phyloP scores from a whole-genome alignment of 371 early-diverging fungal species.

The Batkoa obscura region DNA sequence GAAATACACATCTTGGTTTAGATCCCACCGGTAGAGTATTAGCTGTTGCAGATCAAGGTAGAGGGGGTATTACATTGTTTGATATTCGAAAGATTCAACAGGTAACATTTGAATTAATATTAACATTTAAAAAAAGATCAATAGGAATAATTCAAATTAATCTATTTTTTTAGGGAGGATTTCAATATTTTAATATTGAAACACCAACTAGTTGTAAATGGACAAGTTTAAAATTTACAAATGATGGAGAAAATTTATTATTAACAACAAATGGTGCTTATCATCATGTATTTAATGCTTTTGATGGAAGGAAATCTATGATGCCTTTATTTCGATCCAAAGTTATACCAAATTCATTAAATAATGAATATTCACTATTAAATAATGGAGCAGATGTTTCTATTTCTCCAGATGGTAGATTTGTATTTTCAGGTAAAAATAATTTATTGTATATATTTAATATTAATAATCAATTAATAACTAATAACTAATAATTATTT shows the following conservation, averaged over 20 bases:
- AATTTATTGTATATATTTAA: not conserved
- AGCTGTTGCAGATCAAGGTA: not conserved
- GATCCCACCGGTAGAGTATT: not conserved
- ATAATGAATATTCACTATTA: not conserved
- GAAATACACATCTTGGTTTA: not conserved
- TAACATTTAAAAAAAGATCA: too few relatives aligned
- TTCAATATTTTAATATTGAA: not conserved
- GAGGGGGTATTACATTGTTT: not conserved
- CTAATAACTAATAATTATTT: too few relatives aligned
- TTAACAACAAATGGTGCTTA: not conserved
- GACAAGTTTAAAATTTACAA: not conserved
- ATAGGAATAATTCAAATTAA: too few relatives aligned
- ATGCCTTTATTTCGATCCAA: not conserved
- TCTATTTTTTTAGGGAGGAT: not conserved
- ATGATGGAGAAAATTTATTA: not conserved
- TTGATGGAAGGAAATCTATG: not conserved
- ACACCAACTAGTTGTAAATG: not conserved
- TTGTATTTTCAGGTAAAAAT: not conserved
- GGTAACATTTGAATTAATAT: not conserved
- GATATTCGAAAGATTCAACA: not conserved
- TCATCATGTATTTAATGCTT: slow-evolving; percentile 3
- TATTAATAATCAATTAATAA: not conserved
- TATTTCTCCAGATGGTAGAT: not conserved
- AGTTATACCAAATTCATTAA: too few relatives aligned
- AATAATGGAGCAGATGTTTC: not conserved